Evolutionary conservation across 2,329 filamentous ascomycete genomes (phyloP), one percentile per base, ranked within the genome.

Genomic region (Paracoccidioides brasiliensis): DNA sequence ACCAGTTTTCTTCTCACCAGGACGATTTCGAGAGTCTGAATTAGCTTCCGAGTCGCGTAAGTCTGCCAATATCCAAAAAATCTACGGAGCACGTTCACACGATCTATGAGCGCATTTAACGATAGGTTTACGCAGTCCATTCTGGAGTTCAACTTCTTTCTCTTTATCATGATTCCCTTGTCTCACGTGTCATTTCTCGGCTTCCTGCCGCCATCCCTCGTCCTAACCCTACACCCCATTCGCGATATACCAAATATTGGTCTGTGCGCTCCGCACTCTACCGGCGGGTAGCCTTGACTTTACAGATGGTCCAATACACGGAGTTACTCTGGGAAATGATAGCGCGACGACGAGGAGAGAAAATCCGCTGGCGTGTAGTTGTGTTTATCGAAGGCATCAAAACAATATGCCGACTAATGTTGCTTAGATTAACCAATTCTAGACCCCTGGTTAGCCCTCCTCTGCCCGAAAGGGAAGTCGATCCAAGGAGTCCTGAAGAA

Each of bases 251-350:
- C 41, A 77, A 78, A 59, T 83, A 82, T 68, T 84, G 81, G 78
- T 76, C 77, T 15, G 73, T 77, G 51, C 76, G 77, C 55, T 84
- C 80, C 64, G 76, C 79, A 4, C 77, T 88, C 8, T 98, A 98
- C 70, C 82, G 85, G 57, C 81, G 87, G 57, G 82, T 94, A 55
- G 90, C 91, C 43, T 79, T 90, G 60, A 76, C 90, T 4, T 75
- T 98, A 51, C 89, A 95, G 68, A 86, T 95, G 73, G 86, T 96
- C 32, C 87, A 93, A 62, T 97, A 97, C 67, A 95, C 90, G 0
- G 89, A 98, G 72, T 76, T 98, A 35, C 74, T 98, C n/a, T 93
- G 91, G 80, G 93, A 98, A 70, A 98, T 98, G 93, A 82, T 86
- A 33, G 90, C 90, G 33, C 94, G 95, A 72, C 80, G 91, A 51